Evolutionary conservation across 2,329 filamentous ascomycete genomes (phyloP).

Genomic region (Diaporthe ampelina): DNA sequence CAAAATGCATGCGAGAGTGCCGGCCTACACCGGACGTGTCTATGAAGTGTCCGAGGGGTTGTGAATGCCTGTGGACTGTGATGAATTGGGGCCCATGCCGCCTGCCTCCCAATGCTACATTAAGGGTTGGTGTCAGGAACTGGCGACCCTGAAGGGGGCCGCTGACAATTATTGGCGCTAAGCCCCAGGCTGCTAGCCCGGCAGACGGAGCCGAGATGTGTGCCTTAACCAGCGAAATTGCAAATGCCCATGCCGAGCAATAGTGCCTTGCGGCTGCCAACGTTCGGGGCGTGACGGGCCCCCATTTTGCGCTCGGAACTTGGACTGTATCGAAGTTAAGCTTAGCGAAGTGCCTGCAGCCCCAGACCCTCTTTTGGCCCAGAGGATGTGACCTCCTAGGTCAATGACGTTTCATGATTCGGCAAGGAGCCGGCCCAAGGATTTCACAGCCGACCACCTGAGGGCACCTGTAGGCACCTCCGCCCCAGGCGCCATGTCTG

Average conservation of each 20-base stretch:
- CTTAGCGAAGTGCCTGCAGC: slow-evolving; percentile 34
- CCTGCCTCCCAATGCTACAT: slow-evolving; percentile 16
- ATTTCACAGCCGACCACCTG: slow-evolving; percentile 10
- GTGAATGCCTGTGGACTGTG: neutral
- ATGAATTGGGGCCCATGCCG: neutral
- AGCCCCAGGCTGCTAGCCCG: neutral
- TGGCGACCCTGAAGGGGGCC: neutral
- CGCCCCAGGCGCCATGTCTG: slow-evolving; percentile 25
- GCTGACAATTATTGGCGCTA: slow-evolving; percentile 1
- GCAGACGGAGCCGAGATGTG: slow-evolving; percentile 26
- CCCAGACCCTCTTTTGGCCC: slow-evolving; percentile 34
- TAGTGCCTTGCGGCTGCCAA: neutral
- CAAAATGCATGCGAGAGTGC: slow-evolving; percentile 2
- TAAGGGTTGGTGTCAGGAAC: slow-evolving; percentile 7
- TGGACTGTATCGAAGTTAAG: slow-evolving; percentile 32
- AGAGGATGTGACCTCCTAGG: slow-evolving; percentile 32
- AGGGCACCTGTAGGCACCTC: slow-evolving; percentile 26
- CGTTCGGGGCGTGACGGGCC: slow-evolving; percentile 3
- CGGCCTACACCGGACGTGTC: neutral
- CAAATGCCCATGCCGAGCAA: slow-evolving; percentile 3
- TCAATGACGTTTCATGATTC: slow-evolving; percentile 35
- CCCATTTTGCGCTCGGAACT: slow-evolving; percentile 19
- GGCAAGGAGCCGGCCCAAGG: slow-evolving; percentile 25
- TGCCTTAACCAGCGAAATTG: slow-evolving; percentile 23
- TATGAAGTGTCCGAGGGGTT: neutral